Base-by-base conservation (phyloP, 768 basidiomycete genomes). In the Boletus coccyginus region DNA sequence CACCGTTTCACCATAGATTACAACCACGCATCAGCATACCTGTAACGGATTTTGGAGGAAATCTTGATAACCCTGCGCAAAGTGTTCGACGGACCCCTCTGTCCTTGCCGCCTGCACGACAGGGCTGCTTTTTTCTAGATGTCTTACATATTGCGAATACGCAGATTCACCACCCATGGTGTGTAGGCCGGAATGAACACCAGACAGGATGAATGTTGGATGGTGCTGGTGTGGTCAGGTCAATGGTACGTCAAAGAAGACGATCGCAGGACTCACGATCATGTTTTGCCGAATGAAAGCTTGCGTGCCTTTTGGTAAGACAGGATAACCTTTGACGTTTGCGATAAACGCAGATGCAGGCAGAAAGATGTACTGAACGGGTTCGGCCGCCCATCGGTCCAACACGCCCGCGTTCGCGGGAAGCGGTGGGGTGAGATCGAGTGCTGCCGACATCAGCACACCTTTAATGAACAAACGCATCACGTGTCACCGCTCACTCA, bases 251-350 rank as follows among this genome's bases (percentile, higher is more conserved):
- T 52, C 64, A 55, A 59, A 32, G 50, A 53, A 48, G 41, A 49
- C 41, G 56, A 60, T 53, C 52, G 33, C 33, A 53, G 24, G 56
- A 73, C 84, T 72, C 69, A 85, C 92, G 75, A 90, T 88, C 84
- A 95, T 90, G 74, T 89, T 86, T 57, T 93, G 86, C 58, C 88
- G 86, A 52, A 98, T 82, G 75, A 99, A 98, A 1, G 82, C 81
- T 64, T 99, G 97, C 3, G 93, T 90, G 11, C 87, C 86, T 72
- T 98, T 98, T 13, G 92, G 90, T 17, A 99, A 81, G 7, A 99
- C 97, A 0, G 97, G 97, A 70, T 97, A 99, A 3, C 94, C 96
- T 74, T 97, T 96, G 49, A 86, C 82, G 70, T 99, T 99, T 12
- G 94, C 86, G 65, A 98, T 94, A 71, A 98, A 99, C 5, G 93